These are phyloP conservation scores for Kwoniella sp. DNA, from an alignment of 768 basidiomycete genomes.

Conservation along the genomic window DNA sequence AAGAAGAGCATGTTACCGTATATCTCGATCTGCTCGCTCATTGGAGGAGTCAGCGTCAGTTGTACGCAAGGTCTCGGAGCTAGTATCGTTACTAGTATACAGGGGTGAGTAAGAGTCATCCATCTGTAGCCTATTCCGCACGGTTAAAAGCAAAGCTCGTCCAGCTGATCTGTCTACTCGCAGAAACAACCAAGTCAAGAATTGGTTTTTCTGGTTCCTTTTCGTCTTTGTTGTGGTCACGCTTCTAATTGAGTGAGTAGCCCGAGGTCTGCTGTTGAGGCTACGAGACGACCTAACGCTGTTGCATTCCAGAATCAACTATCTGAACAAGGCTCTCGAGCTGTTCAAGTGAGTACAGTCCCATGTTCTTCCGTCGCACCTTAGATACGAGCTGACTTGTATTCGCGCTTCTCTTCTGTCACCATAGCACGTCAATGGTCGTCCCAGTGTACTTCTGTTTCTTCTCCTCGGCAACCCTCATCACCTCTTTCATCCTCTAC, in stretches of 20 bases:
- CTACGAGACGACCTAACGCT: neutral
- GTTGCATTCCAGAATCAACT: conserved; percentile 71
- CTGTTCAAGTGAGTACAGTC: conserved; percentile 64
- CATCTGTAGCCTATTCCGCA: too few relatives aligned
- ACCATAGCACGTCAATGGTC: conserved; percentile 62
- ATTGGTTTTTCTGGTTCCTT: conserved; percentile 68
- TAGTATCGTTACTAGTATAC: conserved; percentile 73
- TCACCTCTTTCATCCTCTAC: conserved; percentile 69
- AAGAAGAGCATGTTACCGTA: conserved; percentile 83
- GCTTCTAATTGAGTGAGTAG: conserved; percentile 63
- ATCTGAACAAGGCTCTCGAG: conserved; percentile 92
- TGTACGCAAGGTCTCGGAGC: conserved; percentile 92
- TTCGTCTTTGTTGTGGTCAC: conserved; percentile 80
- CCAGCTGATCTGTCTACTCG: neutral
- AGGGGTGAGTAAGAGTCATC: conserved; percentile 54
- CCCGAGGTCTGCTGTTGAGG: neutral
- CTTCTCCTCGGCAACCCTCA: conserved; percentile 59
- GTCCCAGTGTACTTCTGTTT: conserved; percentile 58
- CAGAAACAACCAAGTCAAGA: conserved; percentile 69
- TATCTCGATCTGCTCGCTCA: conserved; percentile 91
- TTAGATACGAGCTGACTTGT: neutral
- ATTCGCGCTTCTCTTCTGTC: conserved; percentile 2
- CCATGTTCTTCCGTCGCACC: neutral
- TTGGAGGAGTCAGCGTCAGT: conserved; percentile 69
- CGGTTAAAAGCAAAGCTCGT: neutral